Evolutionary conservation across 2,329 filamentous ascomycete species (phyloP).

Genomic region (Colletotrichum sp.): DNA sequence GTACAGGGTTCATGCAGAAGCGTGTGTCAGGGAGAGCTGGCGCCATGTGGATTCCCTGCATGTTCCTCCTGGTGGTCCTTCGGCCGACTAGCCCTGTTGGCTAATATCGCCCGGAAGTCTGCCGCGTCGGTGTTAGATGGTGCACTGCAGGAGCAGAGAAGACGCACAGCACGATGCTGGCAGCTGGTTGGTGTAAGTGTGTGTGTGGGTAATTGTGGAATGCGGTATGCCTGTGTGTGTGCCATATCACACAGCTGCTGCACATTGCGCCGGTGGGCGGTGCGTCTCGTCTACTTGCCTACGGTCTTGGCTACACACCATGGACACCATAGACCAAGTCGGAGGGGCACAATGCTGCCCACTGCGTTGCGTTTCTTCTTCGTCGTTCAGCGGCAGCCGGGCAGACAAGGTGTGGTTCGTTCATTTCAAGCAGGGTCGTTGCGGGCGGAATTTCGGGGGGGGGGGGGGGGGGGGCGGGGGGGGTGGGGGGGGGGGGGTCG

Average conservation of each 20-base stretch:
- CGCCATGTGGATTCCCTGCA: neutral
- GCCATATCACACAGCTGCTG: neutral
- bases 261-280: neutral
- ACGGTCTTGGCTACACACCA: neutral
- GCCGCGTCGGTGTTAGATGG: neutral
- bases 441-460: neutral
- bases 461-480: too few relatives aligned
- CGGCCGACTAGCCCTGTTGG: neutral
- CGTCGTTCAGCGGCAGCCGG: neutral
- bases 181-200: neutral
- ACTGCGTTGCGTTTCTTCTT: neutral
- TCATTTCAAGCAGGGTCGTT: neutral
- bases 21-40: constrained; percentile 2
- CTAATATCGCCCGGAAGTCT: neutral
- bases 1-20: constrained; percentile 15
- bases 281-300: neutral
- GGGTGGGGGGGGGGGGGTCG: too few relatives aligned
- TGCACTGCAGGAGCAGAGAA: neutral
- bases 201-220: neutral
- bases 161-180: neutral
- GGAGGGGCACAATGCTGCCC: neutral
- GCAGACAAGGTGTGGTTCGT: neutral
- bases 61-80: neutral
- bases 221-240: neutral
- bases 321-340: neutral